These are phyloP conservation scores for Scytalidium lignicola DNA, from an alignment of 2,329 filamentous ascomycete genomes.

Conservation along the genomic window DNA sequence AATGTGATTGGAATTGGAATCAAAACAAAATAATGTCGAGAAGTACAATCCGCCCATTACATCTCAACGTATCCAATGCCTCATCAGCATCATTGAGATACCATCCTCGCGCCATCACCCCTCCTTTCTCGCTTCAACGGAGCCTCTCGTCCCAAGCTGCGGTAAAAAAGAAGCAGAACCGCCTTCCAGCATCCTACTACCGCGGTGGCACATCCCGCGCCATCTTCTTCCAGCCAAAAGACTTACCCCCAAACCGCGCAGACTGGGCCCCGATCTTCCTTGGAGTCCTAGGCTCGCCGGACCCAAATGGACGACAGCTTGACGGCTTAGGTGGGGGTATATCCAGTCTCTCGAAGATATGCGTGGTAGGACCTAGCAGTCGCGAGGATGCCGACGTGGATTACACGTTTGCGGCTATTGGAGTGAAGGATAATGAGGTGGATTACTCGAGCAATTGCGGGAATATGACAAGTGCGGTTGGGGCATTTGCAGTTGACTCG, in stretches of 20 bases:
- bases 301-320: slow-evolving; percentile 63
- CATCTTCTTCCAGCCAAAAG: slow-evolving; percentile 49
- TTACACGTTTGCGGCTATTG: slow-evolving; percentile 68
- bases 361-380: slow-evolving; percentile 52
- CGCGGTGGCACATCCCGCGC: slow-evolving; percentile 67
- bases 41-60: neutral
- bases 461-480: slow-evolving; percentile 66
- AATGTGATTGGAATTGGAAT: neutral
- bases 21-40: neutral
- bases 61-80: neutral
- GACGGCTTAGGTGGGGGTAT: slow-evolving; percentile 67
- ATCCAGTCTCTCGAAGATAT: slow-evolving; percentile 66
- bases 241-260: slow-evolving; percentile 42
- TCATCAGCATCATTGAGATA: neutral
- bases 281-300: slow-evolving; percentile 58
- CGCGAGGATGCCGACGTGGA: slow-evolving; percentile 53
- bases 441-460: slow-evolving; percentile 69
- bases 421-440: slow-evolving; percentile 54
- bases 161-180: slow-evolving; percentile 18
- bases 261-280: slow-evolving; percentile 52
- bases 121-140: neutral
- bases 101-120: neutral
- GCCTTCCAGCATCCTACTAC: slow-evolving; percentile 52
- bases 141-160: neutral
- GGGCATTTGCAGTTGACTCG: slow-evolving; percentile 57